Percentiles rank a stretch among this genome's conserved stretches.
These are phyloP conservation scores for Entoloma clypeatum DNA, from an alignment of 1,284 basidiomycete species.

Conservation along the genomic window DNA sequence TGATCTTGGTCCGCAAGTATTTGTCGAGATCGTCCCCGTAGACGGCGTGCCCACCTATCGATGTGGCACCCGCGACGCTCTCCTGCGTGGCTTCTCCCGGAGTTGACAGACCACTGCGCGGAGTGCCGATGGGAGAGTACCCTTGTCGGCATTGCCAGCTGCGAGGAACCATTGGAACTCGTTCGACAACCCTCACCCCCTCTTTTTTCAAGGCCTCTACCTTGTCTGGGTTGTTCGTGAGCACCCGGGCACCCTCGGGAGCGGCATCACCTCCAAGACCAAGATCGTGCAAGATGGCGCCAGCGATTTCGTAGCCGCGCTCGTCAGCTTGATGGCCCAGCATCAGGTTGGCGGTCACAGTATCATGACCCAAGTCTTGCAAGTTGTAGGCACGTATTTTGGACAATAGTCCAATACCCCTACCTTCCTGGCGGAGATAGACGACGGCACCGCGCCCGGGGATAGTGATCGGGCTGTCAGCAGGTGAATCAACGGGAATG, in stretches of 20 bases:
- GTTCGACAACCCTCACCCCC: slow-evolving; percentile 77
- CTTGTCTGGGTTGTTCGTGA: slow-evolving; percentile 99
- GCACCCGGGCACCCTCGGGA: slow-evolving; percentile 65
- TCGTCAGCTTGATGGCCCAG: slow-evolving; percentile 95
- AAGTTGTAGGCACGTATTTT: slow-evolving; percentile 98
- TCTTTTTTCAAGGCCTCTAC: slow-evolving; percentile 85
- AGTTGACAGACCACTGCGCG: slow-evolving; percentile 22
- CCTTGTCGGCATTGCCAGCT: slow-evolving; percentile 65
- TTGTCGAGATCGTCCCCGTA: slow-evolving; percentile 89
- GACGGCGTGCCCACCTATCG: slow-evolving; percentile 80
- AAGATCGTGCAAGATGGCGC: slow-evolving; percentile 86
- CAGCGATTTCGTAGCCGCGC: slow-evolving; percentile 89
- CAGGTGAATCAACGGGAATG: slow-evolving; percentile 35
- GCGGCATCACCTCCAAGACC: slow-evolving; percentile 59
- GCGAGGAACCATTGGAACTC: slow-evolving; percentile 92
- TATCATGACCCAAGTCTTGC: slow-evolving; percentile 97
- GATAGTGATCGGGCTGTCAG: slow-evolving; percentile 37
- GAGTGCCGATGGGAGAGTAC: slow-evolving; percentile 19
- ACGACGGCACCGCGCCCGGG: slow-evolving; percentile 92
- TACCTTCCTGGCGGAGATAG: slow-evolving; percentile 98
- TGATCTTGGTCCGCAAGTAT: slow-evolving; percentile 93
- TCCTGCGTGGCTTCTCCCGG: slow-evolving; percentile 45
- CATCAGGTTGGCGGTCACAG: slow-evolving; percentile 94
- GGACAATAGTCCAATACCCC: slow-evolving; percentile 93
- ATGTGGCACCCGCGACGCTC: slow-evolving; percentile 67